A percentile compares a stretch with the other conserved stretches of the same genome.
phyloP scores from a whole-genome alignment of 306 rosid genomes.

The Rosa chinensis region DNA sequence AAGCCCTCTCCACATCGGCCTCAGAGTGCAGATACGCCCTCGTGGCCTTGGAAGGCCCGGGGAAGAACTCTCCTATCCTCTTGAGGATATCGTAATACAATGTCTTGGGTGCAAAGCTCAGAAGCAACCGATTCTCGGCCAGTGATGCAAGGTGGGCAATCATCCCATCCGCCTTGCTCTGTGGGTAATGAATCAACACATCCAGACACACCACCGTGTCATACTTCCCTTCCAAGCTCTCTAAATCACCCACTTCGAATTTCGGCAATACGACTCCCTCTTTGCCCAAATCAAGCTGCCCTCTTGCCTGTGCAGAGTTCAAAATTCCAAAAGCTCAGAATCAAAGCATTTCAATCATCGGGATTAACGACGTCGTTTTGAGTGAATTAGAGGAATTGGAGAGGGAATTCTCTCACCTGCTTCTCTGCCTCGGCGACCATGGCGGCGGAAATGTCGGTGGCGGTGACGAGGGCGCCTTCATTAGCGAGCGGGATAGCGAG shows the following conservation, averaged over 20 bases:
- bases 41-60: conserved; percentile 96
- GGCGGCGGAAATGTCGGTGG: conserved; percentile 82
- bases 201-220: conserved; percentile 79
- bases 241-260: conserved; percentile 80
- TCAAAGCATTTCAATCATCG: background rate
- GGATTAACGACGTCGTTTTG: background rate
- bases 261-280: conserved; percentile 51
- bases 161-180: conserved; percentile 87
- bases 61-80: conserved; percentile 94
- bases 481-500: conserved; percentile 83
- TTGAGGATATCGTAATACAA: conserved; percentile 72
- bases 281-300: conserved; percentile 43
- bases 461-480: conserved; percentile 67
- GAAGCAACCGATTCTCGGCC: conserved; percentile 71
- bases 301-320: conserved; percentile 54
- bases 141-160: conserved; percentile 84
- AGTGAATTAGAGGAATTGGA: background rate
- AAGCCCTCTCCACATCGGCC: conserved; percentile 82
- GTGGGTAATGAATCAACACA: conserved; percentile 92
- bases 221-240: conserved; percentile 83
- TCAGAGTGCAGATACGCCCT: conserved; percentile 92
- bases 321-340: background rate
- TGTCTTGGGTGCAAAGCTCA: conserved; percentile 95
- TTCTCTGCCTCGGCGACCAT: conserved; percentile 88
- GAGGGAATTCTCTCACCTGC: conserved; percentile 41